Evolutionary conservation across 108 stramenopile species (phyloP), one percentile per base, ranked within the genome.

Genomic region (Skeletonema marinoi): DNA sequence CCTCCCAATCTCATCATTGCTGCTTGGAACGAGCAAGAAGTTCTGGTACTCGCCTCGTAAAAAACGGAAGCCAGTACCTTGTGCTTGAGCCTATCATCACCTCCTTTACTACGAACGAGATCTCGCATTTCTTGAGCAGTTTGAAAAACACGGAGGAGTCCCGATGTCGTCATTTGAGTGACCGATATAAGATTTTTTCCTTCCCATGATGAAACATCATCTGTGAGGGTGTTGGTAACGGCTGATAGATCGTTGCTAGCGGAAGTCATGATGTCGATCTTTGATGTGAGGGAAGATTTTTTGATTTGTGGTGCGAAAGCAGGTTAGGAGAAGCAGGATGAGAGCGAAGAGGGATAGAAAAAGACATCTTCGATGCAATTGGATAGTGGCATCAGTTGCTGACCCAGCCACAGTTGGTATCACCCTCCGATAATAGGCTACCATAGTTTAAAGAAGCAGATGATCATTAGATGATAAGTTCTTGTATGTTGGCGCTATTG

Each of bases 31-130:
- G 93, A 94, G 74, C 97, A 97, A 32, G 93, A 85, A 3, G 98
- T 99, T 10, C 99, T 88, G 3, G 99, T 99, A 32, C 93, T 95
- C 3, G 96, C 95, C 83, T 99, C 98, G 91, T 93, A 98, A 71
- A 99, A 99, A 13, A 96, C 90, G 10, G 90, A 89, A 9, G 89
- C 94, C 30, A 97, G 78, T 14, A 96, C 67, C 38, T 56, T 39
- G 59, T 85, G 84, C 16, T 71, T 42, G 32, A 87, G 66, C 31
- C 84, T 84, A 33, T 76, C 44, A 62, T 90, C 87, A 11, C 87
- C 87, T 4, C 87, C 87, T n/a, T 73, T 58, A 25, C 58, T 66
- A 29, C 81, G 86, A 19, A 88, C 88, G 16, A 88, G 71, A 29
- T 67, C 66, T 46, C 82, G 79, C 90, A 91, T 91, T 5, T 71